phyloP scores from a whole-genome alignment of 2,329 filamentous ascomycete species.

The Talaromyces rugulosus region DNA sequence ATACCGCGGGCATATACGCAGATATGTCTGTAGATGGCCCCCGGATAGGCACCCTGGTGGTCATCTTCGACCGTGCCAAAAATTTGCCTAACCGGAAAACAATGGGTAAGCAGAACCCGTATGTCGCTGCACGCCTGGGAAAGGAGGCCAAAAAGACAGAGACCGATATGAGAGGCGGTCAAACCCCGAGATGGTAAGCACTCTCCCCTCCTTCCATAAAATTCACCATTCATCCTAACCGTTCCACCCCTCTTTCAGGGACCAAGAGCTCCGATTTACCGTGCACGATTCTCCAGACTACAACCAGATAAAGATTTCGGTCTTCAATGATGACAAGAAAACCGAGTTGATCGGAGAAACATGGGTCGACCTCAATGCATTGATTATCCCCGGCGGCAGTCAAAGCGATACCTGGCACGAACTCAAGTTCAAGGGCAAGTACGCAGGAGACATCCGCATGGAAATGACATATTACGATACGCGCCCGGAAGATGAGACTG shows the following conservation, averaged over 20 bases:
- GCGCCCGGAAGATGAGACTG: constrained; percentile 73
- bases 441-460: constrained; percentile 88
- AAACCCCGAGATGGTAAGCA: constrained; percentile 85
- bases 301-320: constrained; percentile 87
- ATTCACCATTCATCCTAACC: neutral
- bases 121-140: constrained; percentile 86
- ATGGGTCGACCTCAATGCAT: constrained; percentile 76
- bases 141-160: constrained; percentile 98
- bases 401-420: constrained; percentile 91
- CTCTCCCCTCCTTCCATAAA: neutral
- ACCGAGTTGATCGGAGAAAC: constrained; percentile 94
- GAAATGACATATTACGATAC: constrained; percentile 96
- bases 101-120: constrained; percentile 97
- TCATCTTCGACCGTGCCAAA: constrained; percentile 90
- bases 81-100: constrained; percentile 95
- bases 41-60: constrained; percentile 85
- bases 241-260: constrained; percentile 56
- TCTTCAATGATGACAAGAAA: constrained; percentile 98
- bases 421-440: constrained; percentile 85
- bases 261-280: constrained; percentile 91
- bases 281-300: constrained; percentile 97
- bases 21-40: constrained; percentile 93
- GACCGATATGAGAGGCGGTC: constrained; percentile 88
- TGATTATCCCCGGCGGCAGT: constrained; percentile 83
- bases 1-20: constrained; percentile 89